Conservation (phyloP, 495 filamentous ascomycete species). For the Neurospora hispaniola region DNA sequence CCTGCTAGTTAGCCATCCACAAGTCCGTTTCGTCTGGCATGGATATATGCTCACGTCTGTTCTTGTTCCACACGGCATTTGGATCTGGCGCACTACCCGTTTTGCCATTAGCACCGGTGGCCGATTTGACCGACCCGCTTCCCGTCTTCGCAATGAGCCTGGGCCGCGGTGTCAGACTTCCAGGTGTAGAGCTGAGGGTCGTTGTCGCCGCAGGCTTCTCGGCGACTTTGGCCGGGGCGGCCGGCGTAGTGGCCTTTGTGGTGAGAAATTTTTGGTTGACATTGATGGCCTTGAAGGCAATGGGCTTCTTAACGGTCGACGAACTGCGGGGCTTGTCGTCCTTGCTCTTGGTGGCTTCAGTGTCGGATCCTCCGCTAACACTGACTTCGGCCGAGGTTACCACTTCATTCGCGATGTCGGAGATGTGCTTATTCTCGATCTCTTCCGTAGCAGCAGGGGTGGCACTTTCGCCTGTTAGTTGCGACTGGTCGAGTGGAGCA, state of each 20-base stretch:
- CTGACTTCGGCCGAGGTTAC: conserved; percentile 45
- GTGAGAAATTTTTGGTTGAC: conserved; percentile 83
- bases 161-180: conserved; percentile 37
- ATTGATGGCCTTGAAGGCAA: conserved; percentile 89
- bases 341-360: conserved; percentile 46
- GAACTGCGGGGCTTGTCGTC: conserved; percentile 52
- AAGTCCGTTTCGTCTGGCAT: not conserved
- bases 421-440: conserved; percentile 38
- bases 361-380: conserved; percentile 59
- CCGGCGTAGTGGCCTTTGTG: conserved; percentile 34
- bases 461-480: conserved; percentile 33
- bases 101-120: conserved; percentile 48
- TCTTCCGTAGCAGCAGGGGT: conserved; percentile 25
- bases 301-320: conserved; percentile 65
- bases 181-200: conserved; percentile 22
- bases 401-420: conserved; percentile 39
- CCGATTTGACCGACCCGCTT: conserved; percentile 39
- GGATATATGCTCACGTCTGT: conserved; percentile 53
- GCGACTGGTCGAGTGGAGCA: conserved; percentile 28
- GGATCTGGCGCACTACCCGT: conserved; percentile 43
- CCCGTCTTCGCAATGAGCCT: conserved; percentile 45
- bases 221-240: conserved; percentile 37
- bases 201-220: conserved; percentile 29
- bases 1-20: conserved; percentile 4
- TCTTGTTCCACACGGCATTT: conserved; percentile 93